Base-by-base conservation (phyloP, 75 land plant genomes). In the Azolla pinnata region DNA sequence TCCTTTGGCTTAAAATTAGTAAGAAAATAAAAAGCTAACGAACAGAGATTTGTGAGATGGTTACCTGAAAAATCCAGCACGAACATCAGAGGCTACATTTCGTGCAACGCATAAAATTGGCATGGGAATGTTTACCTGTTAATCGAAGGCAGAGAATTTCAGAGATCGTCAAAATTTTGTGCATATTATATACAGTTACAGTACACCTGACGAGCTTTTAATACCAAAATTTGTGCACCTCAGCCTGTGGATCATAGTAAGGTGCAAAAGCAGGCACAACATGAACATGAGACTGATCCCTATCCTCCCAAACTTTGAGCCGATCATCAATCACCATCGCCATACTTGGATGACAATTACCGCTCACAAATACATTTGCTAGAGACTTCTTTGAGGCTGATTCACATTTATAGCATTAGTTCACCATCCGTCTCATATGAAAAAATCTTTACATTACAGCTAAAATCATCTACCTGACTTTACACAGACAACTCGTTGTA, bases 301-400 rank as follows among this genome's bases (percentile, higher is more conserved):
- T 68, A 14, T 84, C 93, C 73, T 82, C 88, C 97, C 97, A 91
- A 14, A 91, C 97, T 70, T 80, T 77, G 47, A 87, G 59, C 23
- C 97, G 88, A 53, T 87, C 97, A 80, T 92, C 97, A 57, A 92
- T 81, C 26, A 92, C 96, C 62, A 92, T 63, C 31, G 96, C 74
- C 86, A 88, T 82, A 70, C 74, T 88, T 28, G 97, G 96, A 73
- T 92, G 97, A 63, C 90, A 91, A 4, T 46, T 67, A 33, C 83
- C 78, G 63, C 83, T 76, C 58, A 71, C 81, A 56, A 91, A 91
- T 32, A 88, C 95, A 67, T 76, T 76, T 31, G 75, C 53, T 57
- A 92, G 50, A 29, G 96, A 88, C 53, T 92, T 92, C 65, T 62
- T 92, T 17, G 20, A 66, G 19, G 89, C 93, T 88, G 38, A 24